Evolutionary conservation across 148 eudicot species (phyloP).

Genomic region (Rhododendron ferrugineum): DNA sequence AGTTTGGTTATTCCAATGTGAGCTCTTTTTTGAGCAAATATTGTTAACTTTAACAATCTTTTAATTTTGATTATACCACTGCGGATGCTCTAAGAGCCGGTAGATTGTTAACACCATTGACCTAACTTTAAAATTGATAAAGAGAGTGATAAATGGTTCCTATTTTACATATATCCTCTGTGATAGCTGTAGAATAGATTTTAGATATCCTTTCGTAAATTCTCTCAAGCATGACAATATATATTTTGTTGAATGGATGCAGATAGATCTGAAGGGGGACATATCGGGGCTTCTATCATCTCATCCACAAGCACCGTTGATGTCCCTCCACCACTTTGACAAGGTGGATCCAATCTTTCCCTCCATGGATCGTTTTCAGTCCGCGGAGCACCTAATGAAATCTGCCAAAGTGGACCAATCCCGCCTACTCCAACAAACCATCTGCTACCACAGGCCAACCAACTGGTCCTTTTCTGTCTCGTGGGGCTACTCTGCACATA

Average conservation of each 20-base stretch:
- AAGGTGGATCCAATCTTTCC: slow-evolving; percentile 54
- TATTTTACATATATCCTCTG: too few species aligned
- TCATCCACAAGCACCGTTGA: slow-evolving; percentile 36
- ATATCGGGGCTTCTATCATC: slow-evolving; percentile 31
- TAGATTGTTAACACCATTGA: too few species aligned
- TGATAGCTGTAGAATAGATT: too few species aligned
- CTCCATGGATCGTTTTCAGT: slow-evolving; percentile 29
- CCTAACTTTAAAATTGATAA: too few species aligned
- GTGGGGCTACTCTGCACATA: slow-evolving; percentile 52
- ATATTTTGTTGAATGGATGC: not conserved
- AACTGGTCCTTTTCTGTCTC: slow-evolving; percentile 53
- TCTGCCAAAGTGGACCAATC: slow-evolving; percentile 46
- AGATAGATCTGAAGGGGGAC: slow-evolving; percentile 26
- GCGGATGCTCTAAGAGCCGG: too few species aligned
- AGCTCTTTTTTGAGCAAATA: too few species aligned
- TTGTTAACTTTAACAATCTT: too few species aligned
- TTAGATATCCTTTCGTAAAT: too few species aligned
- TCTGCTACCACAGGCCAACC: slow-evolving; percentile 44
- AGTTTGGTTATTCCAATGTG: too few species aligned
- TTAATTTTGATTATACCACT: too few species aligned
- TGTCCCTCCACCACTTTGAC: slow-evolving; percentile 65
- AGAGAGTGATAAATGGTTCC: too few species aligned
- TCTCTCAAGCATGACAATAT: too few species aligned
- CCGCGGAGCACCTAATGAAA: slow-evolving; percentile 42
- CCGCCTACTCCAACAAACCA: slow-evolving; percentile 63